Percentiles rank a stretch among this genome's conserved stretches.
Conservation (phyloP, 2,329 filamentous ascomycete species). For the Daldinia sp. region DNA sequence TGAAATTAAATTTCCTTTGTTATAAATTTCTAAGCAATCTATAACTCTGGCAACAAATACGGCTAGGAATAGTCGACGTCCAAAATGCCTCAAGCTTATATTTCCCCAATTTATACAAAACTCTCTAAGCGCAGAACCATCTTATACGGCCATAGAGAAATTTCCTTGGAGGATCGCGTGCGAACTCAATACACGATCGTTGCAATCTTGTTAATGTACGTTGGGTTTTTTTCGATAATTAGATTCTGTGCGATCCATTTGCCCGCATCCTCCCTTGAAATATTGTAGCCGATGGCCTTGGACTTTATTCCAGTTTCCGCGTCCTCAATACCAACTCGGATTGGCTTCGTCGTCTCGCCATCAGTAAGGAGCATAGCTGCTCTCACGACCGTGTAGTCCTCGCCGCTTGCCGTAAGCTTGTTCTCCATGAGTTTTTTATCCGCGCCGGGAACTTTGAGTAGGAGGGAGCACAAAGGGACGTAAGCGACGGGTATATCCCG, state of each 20-base stretch:
- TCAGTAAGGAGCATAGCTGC: constrained; percentile 49
- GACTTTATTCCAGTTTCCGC: constrained; percentile 26
- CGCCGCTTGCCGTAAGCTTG: constrained; percentile 41
- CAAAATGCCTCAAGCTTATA: no score
- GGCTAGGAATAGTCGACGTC: no score
- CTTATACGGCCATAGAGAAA: no score
- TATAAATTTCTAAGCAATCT: no score
- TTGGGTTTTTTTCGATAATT: constrained; percentile 38
- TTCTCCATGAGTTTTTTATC: constrained; percentile 60
- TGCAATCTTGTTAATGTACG: constrained; percentile 49
- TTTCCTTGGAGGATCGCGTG: no score
- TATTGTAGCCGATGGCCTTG: constrained; percentile 55
- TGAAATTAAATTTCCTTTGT: no score
- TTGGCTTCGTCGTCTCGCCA: constrained; percentile 37
- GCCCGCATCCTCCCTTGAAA: constrained; percentile 58
- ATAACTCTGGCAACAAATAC: no score
- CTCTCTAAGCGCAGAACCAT: no score
- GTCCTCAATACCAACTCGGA: constrained; percentile 54
- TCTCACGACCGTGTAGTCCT: constrained; percentile 50
- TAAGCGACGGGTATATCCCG: constrained; percentile 55
- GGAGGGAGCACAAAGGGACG: constrained; percentile 53
- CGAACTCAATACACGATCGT: constrained; percentile 51
- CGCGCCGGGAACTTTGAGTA: constrained; percentile 53
- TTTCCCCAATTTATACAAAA: neutral
- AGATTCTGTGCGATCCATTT: constrained; percentile 56